Percentiles rank a stretch among this genome's conserved stretches.
Evolutionary conservation across 2,329 filamentous ascomycete genomes (phyloP).

Genomic region (Sporothrix protearum): DNA sequence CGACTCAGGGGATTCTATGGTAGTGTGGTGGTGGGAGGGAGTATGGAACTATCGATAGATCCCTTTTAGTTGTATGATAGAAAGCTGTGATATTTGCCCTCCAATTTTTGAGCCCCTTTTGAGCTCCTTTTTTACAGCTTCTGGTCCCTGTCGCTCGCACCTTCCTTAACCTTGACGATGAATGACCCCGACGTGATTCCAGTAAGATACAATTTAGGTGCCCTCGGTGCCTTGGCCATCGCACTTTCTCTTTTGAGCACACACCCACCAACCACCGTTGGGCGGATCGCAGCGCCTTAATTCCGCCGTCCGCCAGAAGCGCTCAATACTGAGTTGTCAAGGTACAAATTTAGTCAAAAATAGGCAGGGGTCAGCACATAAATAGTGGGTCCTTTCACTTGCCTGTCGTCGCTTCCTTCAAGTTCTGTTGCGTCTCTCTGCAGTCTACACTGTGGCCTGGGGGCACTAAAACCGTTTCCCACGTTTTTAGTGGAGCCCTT

Average conservation of each 20-base stretch:
- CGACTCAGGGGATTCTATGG: conserved; percentile 16
- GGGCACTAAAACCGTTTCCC: conserved; percentile 19
- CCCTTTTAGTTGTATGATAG: neutral
- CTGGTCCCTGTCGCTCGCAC: neutral
- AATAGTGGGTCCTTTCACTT: neutral
- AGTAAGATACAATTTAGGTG: neutral
- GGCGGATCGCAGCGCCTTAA: conserved; percentile 1
- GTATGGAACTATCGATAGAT: neutral
- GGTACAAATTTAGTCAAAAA: too few relatives aligned
- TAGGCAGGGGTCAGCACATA: neutral
- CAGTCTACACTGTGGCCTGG: conserved; percentile 9
- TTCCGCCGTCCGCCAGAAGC: conserved; percentile 8
- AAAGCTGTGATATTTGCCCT: neutral
- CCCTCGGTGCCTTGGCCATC: neutral
- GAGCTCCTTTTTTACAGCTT: neutral
- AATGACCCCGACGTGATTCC: neutral
- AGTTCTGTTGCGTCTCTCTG: neutral
- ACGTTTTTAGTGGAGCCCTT: conserved; percentile 21
- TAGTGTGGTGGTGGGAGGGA: neutral
- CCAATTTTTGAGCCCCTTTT: neutral
- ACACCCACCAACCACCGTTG: neutral
- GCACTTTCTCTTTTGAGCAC: neutral
- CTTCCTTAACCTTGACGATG: neutral
- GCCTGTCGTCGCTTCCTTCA: neutral
- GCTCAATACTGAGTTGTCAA: neutral